These are phyloP conservation scores for Ascochyta koolunga DNA, from an alignment of 2,329 filamentous ascomycete genomes.

Conservation along the genomic window DNA sequence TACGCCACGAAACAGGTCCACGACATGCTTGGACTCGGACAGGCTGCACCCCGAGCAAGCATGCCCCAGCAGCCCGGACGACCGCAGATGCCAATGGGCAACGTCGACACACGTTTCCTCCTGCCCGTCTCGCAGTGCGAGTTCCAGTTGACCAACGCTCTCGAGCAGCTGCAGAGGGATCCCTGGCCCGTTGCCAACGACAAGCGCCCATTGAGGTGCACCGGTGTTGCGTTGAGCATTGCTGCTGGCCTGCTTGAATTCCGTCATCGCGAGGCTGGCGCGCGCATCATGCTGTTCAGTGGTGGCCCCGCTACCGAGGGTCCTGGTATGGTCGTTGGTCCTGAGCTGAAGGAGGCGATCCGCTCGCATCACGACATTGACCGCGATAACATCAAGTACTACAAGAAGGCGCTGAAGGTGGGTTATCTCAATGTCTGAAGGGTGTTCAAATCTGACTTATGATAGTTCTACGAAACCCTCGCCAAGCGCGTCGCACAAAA, in stretches of 20 bases:
- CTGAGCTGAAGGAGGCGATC: conserved; percentile 94
- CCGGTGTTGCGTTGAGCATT: conserved; percentile 94
- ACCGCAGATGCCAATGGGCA: conserved; percentile 70
- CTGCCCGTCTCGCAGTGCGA: conserved; percentile 95
- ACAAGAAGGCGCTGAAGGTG: conserved; percentile 97
- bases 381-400: conserved; percentile 98
- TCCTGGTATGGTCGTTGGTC: conserved; percentile 94
- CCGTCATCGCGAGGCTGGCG: conserved; percentile 93
- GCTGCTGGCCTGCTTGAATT: conserved; percentile 91
- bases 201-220: conserved; percentile 86
- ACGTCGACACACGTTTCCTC: conserved; percentile 86
- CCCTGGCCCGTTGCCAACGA: conserved; percentile 97
- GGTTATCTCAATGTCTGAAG: conserved; percentile 18
- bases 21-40: conserved; percentile 90
- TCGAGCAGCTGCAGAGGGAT: conserved; percentile 95
- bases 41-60: conserved; percentile 71
- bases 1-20: conserved; percentile 99
- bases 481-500: conserved; percentile 96
- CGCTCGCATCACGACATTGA: conserved; percentile 99
- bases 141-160: conserved; percentile 93
- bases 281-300: conserved; percentile 95
- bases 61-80: conserved; percentile 76
- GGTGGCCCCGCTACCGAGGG: conserved; percentile 95
- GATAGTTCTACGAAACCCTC: conserved; percentile 87
- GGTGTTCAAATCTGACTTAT: not conserved